Percentiles rank a stretch among this genome's conserved stretches.
phyloP scores from a whole-genome alignment of 2,329 filamentous ascomycete species.

The Ascochyta viciae-villosae region DNA sequence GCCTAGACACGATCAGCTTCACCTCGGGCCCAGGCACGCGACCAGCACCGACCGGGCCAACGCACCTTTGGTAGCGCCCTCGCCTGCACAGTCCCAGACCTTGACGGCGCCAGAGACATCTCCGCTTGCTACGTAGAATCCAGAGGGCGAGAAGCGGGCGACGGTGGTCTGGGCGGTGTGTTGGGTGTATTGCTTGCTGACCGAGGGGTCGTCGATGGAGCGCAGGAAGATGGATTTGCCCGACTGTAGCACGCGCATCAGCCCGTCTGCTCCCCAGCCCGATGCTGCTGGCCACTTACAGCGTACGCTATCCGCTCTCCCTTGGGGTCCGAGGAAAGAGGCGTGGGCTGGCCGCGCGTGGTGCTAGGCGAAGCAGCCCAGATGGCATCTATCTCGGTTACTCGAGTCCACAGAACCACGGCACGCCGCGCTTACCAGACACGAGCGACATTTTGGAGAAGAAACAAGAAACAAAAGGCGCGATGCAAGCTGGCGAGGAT shows the following conservation, averaged over 20 bases:
- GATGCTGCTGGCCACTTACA: slow-evolving; percentile 61
- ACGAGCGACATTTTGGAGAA: slow-evolving; percentile 25
- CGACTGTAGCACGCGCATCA: slow-evolving; percentile 62
- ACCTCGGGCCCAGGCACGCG: slow-evolving; percentile 15
- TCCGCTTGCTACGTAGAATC: slow-evolving; percentile 93
- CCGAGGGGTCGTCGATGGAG: slow-evolving; percentile 86
- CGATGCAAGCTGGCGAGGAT: slow-evolving; percentile 5
- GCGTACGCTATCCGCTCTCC: slow-evolving; percentile 93
- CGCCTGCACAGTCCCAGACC: slow-evolving; percentile 88
- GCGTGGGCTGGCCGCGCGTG: slow-evolving; percentile 83
- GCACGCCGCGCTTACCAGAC: slow-evolving; percentile 21
- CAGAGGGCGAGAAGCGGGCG: slow-evolving; percentile 90
- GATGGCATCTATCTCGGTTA: slow-evolving; percentile 65
- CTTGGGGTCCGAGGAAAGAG: slow-evolving; percentile 85
- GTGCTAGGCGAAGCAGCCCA: slow-evolving; percentile 87
- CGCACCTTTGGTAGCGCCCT: slow-evolving; percentile 80
- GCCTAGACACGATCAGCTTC: slow-evolving; percentile 55
- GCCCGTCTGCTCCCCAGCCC: neutral
- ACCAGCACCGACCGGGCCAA: neutral
- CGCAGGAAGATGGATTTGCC: slow-evolving; percentile 97
- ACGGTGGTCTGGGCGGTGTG: slow-evolving; percentile 91
- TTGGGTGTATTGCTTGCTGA: slow-evolving; percentile 87
- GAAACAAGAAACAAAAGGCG: neutral
- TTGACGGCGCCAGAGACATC: slow-evolving; percentile 84
- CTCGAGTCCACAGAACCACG: neutral